Evolutionary conservation across 2,329 filamentous ascomycete genomes (phyloP).

Genomic region (Biscogniauxia sp.): DNA sequence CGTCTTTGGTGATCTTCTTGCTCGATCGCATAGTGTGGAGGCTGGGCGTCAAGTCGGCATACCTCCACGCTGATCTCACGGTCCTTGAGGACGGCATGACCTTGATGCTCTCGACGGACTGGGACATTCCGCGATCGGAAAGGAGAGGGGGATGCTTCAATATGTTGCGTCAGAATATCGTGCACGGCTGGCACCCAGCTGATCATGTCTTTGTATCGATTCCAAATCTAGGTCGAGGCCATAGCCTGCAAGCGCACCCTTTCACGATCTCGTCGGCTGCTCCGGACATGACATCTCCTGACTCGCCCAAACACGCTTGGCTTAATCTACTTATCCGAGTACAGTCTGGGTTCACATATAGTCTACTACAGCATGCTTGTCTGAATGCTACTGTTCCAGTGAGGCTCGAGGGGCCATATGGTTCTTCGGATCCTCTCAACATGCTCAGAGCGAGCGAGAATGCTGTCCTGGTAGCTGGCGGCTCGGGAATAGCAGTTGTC

Average conservation of each 20-base stretch:
- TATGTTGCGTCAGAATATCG: slow-evolving; percentile 35
- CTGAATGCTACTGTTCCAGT: slow-evolving; percentile 42
- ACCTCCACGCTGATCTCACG: slow-evolving; percentile 46
- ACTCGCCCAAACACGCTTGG: slow-evolving; percentile 42
- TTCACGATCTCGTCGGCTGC: slow-evolving; percentile 65
- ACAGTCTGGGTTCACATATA: slow-evolving; percentile 57
- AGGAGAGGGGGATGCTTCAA: slow-evolving; percentile 8
- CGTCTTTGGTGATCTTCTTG: slow-evolving; percentile 54
- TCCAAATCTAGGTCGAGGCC: slow-evolving; percentile 49
- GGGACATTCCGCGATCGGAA: slow-evolving; percentile 30
- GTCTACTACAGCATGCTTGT: slow-evolving; percentile 51
- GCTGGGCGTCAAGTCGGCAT: slow-evolving; percentile 48
- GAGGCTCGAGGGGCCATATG: slow-evolving; percentile 64
- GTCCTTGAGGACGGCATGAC: slow-evolving; percentile 58
- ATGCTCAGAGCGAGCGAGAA: slow-evolving; percentile 48
- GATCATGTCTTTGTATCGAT: slow-evolving; percentile 64
- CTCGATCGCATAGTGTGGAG: slow-evolving; percentile 58
- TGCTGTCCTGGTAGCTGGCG: slow-evolving; percentile 58
- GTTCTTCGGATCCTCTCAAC: slow-evolving; percentile 53
- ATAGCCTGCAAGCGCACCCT: slow-evolving; percentile 60
- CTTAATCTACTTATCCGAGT: slow-evolving; percentile 59
- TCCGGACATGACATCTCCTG: slow-evolving; percentile 29
- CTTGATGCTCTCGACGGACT: slow-evolving; percentile 42
- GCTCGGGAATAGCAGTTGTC: slow-evolving; percentile 63
- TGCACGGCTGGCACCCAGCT: slow-evolving; percentile 56